A percentile compares a stretch with the other conserved stretches of the same genome.
Conservation (phyloP, 352 stramenopile genomes). For the Globisporangium ultimum region DNA sequence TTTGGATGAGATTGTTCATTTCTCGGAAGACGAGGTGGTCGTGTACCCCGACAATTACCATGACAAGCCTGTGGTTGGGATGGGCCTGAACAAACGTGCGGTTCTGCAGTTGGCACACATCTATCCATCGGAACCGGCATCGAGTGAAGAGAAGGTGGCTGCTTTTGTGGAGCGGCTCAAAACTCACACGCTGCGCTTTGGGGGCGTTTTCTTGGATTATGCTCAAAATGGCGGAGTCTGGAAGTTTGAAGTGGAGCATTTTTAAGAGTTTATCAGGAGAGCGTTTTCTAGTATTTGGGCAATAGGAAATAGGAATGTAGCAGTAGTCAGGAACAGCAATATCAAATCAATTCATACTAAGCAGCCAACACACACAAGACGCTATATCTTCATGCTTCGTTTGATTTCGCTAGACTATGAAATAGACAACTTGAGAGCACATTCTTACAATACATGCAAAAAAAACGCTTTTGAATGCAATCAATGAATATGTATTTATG, state of each 20-base stretch:
- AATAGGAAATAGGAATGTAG: neutral
- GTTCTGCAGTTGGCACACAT: slow-evolving; percentile 33
- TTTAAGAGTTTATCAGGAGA: slow-evolving; percentile 13
- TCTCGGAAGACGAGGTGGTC: slow-evolving; percentile 33
- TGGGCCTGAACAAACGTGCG: slow-evolving; percentile 44
- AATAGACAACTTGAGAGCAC: no score
- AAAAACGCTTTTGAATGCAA: no score
- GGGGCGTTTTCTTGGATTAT: slow-evolving; percentile 40
- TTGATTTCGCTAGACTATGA: no score
- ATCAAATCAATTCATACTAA: no score
- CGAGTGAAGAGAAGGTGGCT: slow-evolving; percentile 8
- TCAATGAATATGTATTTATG: no score
- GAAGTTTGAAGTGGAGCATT: slow-evolving; percentile 49
- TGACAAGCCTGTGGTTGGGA: slow-evolving; percentile 34
- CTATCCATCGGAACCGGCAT: slow-evolving; percentile 17
- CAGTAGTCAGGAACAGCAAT: no score
- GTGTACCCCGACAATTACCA: slow-evolving; percentile 40
- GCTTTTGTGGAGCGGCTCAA: slow-evolving; percentile 36
- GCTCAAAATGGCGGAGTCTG: slow-evolving; percentile 28
- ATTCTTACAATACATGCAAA: no score
- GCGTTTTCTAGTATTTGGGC: no score
- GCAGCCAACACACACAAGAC: no score
- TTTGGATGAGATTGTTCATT: slow-evolving; percentile 38
- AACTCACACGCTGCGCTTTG: slow-evolving; percentile 27
- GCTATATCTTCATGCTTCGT: no score